phyloP scores from a whole-genome alignment of 78 protist species.

The Bodo saltans region DNA sequence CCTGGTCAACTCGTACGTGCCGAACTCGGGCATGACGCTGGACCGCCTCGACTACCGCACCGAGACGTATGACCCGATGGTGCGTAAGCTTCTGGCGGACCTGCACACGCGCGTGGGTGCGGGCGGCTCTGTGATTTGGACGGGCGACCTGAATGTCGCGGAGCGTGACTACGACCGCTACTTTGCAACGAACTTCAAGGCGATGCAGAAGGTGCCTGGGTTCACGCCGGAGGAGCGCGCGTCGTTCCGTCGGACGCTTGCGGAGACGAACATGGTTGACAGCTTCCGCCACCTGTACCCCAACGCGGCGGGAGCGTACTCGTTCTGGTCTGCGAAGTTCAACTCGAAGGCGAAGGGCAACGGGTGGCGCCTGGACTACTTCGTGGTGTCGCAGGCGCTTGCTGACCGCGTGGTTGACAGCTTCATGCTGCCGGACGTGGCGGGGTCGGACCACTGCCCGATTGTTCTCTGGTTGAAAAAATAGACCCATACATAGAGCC shows the following conservation, averaged over 20 bases:
- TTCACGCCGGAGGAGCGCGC: slow-evolving; percentile 28
- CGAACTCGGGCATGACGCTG: slow-evolving; percentile 10
- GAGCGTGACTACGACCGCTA: not conserved
- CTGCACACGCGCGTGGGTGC: not conserved
- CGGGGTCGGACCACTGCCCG: slow-evolving; percentile 20
- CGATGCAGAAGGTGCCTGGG: slow-evolving; percentile 14
- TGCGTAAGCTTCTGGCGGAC: not conserved
- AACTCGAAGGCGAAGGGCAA: slow-evolving; percentile 9
- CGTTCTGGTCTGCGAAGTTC: not conserved
- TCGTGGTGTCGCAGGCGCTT: not conserved
- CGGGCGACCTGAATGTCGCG: slow-evolving; percentile 35
- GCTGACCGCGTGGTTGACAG: not conserved
- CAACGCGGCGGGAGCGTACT: not conserved
- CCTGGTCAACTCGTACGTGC: slow-evolving; percentile 7
- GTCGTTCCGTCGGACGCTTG: not conserved
- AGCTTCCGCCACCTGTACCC: slow-evolving; percentile 16
- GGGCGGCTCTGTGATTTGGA: slow-evolving; percentile 27
- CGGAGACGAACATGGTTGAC: slow-evolving; percentile 1
- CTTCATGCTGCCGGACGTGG: not conserved
- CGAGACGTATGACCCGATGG: not conserved
- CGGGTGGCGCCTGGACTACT: slow-evolving; percentile 39
- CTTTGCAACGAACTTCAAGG: not conserved
- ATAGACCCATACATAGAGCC: no score
- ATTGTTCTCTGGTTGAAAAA: not conserved
- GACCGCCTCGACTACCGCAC: slow-evolving; percentile 28